These are phyloP conservation scores for Leavenworthia alabamica DNA, from an alignment of 345 rosid species.

Conservation along the genomic window DNA sequence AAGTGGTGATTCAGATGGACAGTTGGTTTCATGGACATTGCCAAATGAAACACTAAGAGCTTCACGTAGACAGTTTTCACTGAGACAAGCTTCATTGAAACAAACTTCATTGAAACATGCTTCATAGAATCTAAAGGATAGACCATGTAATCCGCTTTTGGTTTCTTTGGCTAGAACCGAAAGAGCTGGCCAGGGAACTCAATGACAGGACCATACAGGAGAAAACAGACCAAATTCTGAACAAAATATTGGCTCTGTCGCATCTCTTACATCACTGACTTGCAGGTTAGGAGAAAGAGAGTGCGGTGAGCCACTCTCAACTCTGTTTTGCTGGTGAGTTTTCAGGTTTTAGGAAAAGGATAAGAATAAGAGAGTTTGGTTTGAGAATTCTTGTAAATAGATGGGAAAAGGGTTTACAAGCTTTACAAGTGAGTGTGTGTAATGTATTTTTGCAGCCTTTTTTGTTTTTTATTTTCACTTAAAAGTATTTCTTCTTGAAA, in stretches of 20 bases:
- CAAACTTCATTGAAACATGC: constrained; percentile 24
- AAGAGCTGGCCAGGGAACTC: constrained; percentile 28
- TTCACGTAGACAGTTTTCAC: constrained; percentile 45
- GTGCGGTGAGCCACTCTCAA: constrained; percentile 3
- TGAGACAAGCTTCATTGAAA: constrained; percentile 19
- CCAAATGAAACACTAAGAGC: constrained; percentile 69
- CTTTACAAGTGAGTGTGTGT: constrained; percentile 26
- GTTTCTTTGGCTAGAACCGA: constrained; percentile 16
- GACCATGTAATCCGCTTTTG: constrained; percentile 23
- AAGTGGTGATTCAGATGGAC: constrained; percentile 88
- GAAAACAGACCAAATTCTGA: constrained; percentile 21
- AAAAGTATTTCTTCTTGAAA: constrained; percentile 12
- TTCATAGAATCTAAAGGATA: constrained; percentile 15
- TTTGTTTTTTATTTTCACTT: background rate
- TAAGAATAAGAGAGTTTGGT: constrained; percentile 23
- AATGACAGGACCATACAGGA: constrained; percentile 21
- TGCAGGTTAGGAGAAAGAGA: constrained; percentile 16
- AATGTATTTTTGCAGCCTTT: constrained; percentile 19
- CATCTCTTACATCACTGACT: constrained; percentile 18
- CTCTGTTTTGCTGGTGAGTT: constrained; percentile 19
- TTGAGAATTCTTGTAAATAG: constrained; percentile 33
- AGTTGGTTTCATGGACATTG: constrained; percentile 82
- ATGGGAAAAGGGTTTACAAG: constrained; percentile 24
- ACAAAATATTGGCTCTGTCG: constrained; percentile 13
- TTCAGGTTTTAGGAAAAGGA: constrained; percentile 21